Evolutionary conservation across 139 green algal species (phyloP).

Genomic region (Chara braunii): DNA sequence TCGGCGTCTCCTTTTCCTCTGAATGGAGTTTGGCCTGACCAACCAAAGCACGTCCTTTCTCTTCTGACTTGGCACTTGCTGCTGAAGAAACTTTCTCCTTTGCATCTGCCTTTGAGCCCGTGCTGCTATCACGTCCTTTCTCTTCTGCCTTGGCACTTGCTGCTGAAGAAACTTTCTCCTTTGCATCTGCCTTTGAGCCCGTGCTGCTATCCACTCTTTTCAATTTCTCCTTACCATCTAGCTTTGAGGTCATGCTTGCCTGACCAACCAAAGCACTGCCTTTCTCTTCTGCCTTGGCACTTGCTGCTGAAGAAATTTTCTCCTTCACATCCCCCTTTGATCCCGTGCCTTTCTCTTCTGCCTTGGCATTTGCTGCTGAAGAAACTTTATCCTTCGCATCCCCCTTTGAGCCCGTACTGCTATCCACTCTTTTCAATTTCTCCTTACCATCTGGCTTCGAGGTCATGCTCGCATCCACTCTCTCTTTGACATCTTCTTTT

Average conservation of each 20-base stretch:
- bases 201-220: background rate
- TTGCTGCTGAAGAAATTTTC: background rate
- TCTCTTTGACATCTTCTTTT: no score
- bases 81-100: background rate
- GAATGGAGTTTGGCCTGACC: background rate
- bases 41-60: background rate
- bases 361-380: background rate
- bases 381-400: background rate
- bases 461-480: no score
- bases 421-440: background rate
- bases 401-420: background rate
- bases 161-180: background rate
- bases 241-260: background rate
- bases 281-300: background rate
- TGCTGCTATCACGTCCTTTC: background rate
- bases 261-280: background rate
- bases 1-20: background rate
- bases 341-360: background rate
- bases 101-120: background rate
- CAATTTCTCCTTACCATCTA: background rate
- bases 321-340: background rate
- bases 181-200: background rate
- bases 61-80: background rate
- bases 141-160: background rate
- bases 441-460: background rate